Percentiles rank a stretch among this genome's conserved stretches.
Conservation (phyloP, 192 early-diverging fungal genomes). For the Entomortierella chlamydospora region DNA sequence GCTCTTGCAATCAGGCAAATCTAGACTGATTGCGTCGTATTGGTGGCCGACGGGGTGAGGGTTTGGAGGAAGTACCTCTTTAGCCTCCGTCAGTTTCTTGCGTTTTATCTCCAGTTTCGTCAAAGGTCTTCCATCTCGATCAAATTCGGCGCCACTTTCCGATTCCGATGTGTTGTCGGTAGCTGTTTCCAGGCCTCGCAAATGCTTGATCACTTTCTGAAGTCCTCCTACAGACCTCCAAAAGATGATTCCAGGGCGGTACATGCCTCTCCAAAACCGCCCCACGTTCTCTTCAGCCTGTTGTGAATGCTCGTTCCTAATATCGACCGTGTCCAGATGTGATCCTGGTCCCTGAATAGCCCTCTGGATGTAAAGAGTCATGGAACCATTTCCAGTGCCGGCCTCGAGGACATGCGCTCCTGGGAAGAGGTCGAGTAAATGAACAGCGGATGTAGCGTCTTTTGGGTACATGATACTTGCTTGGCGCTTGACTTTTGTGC, state of each 20-base stretch:
- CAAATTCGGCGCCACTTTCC: not conserved
- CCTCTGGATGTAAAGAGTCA: slow-evolving; percentile 71
- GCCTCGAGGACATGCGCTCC: slow-evolving; percentile 73
- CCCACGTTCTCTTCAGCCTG: slow-evolving; percentile 63
- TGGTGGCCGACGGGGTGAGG: slow-evolving; percentile 46
- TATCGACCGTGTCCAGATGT: slow-evolving; percentile 68
- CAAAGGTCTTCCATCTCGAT: slow-evolving; percentile 17
- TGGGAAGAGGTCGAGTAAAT: slow-evolving; percentile 66
- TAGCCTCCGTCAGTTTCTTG: not conserved
- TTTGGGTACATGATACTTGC: slow-evolving; percentile 74
- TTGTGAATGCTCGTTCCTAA: slow-evolving; percentile 44
- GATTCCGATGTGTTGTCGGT: not conserved
- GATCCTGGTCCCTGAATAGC: slow-evolving; percentile 56
- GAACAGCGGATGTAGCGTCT: slow-evolving; percentile 66
- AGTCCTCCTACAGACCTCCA: slow-evolving; percentile 47
- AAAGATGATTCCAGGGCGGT: slow-evolving; percentile 58
- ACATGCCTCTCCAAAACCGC: slow-evolving; percentile 62
- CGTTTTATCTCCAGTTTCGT: slow-evolving; percentile 16
- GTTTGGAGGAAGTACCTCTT: slow-evolving; percentile 26
- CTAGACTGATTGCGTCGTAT: slow-evolving; percentile 63
- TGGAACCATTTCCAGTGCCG: slow-evolving; percentile 74
- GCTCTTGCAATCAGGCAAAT: slow-evolving; percentile 60
- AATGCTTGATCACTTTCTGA: slow-evolving; percentile 26
- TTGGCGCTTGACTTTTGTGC: slow-evolving; percentile 41
- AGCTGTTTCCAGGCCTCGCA: not conserved